Base-by-base conservation (phyloP, 176 grass and related monocot genomes). In the Paspalum notatum region DNA sequence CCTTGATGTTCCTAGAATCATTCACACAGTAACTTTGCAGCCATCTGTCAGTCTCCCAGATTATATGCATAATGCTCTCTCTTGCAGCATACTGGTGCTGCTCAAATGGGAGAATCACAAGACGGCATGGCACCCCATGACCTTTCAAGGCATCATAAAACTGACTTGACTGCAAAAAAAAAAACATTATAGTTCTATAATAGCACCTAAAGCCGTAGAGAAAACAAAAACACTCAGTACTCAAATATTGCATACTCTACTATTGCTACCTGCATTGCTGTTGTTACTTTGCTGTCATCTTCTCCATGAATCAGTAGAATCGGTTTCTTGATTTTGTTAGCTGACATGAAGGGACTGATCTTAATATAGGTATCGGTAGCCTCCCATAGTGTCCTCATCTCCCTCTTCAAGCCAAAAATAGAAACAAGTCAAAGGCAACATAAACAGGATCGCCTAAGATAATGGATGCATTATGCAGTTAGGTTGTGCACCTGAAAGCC, bases 271-370 rank as follows among this genome's bases (percentile, higher is more conserved):
- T 93, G 89, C 94, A 97, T 90, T 77, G 84, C 84, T 72, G 86
- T 79, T 81, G 91, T 97, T 82, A 87, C 89, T 85, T 93, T 97
- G 81, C 84, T 91, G 78, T 91, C 91, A 81, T 93, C 89, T 86
- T 97, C 91, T 69, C 94, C 94, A 58, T 97, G 91, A 74, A 97
- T 84, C 66, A 97, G 85, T 57, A 97, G 43, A 84, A 93, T 90
- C 59, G 94, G 91, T 79, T 93, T 97, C 74, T 83, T 93, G 82
- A 93, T 93, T 91, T 86, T 91, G 75, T 91, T 87, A 67, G 94
- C 86, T 73, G 91, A 89, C 86, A 97, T 97, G 75, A 97, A 93
- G 48, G 94, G 91, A 66, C 94, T 97, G 84, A 97, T 97, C 70
- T 93, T 85, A 61, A 97, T 83, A 79, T 91, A 97, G 39, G 84